These are phyloP conservation scores for Tricholoma bakamatsutake DNA, from an alignment of 768 basidiomycete genomes.

Conservation along the genomic window DNA sequence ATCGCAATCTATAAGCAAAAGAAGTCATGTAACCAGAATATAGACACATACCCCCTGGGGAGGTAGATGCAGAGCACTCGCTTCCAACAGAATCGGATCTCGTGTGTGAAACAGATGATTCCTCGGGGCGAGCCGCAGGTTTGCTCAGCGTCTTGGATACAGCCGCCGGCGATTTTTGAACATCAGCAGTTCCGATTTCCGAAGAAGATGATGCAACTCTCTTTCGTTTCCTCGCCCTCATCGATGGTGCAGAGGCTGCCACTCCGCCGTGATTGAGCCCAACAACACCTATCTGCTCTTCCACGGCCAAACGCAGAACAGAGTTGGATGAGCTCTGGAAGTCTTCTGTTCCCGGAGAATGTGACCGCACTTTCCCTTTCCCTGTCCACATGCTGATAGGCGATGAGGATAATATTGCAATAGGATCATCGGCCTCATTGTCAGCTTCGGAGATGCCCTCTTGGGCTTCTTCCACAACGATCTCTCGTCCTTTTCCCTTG, in stretches of 20 bases:
- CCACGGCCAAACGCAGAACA: background rate
- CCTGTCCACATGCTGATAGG: conserved; percentile 1
- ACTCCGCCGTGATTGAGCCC: background rate
- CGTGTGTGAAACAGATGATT: background rate
- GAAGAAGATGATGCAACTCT: conserved; percentile 10
- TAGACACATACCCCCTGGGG: conserved; percentile 2
- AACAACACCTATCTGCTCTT: background rate
- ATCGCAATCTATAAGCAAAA: background rate
- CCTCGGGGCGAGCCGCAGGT: background rate
- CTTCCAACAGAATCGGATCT: conserved; percentile 4
- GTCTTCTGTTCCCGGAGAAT: background rate
- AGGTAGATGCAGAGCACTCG: background rate
- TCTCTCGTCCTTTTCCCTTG: background rate
- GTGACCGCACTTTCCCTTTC: background rate
- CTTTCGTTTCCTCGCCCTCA: conserved; percentile 17
- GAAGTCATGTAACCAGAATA: background rate
- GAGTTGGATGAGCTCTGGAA: background rate
- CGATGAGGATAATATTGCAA: conserved; percentile 7
- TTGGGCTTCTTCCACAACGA: background rate
- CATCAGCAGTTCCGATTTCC: background rate
- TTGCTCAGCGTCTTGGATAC: background rate
- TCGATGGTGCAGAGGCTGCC: background rate
- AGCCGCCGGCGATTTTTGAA: background rate
- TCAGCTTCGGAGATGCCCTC: conserved; percentile 8
- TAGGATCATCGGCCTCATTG: conserved; percentile 20